These are phyloP conservation scores for Phytopythium oedochilum DNA, from an alignment of 352 stramenopile species.

Conservation along the genomic window DNA sequence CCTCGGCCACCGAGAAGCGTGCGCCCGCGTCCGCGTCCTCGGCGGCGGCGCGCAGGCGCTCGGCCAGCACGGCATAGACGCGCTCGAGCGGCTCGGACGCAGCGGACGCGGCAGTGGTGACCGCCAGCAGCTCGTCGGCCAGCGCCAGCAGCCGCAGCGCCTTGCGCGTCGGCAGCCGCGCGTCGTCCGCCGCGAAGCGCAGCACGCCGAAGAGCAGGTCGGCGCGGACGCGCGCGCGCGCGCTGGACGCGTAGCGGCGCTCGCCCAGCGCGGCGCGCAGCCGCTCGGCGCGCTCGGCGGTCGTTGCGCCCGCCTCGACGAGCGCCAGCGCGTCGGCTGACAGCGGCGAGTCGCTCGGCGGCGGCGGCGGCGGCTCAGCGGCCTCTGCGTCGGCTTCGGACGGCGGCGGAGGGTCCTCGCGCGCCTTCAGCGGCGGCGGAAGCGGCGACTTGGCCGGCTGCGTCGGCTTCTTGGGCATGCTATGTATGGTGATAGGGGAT, in stretches of 20 bases:
- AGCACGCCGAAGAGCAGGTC: constrained; percentile 68
- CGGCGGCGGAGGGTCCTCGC: background rate
- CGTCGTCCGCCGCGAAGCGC: constrained; percentile 55
- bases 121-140: constrained; percentile 1
- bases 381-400: background rate
- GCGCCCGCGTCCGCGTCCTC: background rate
- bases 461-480: background rate
- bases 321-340: constrained; percentile 27
- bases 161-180: constrained; percentile 1
- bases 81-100: constrained; percentile 13
- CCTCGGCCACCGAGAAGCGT: constrained; percentile 30
- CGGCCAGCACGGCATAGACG: constrained; percentile 36
- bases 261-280: constrained; percentile 41
- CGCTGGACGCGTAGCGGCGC: constrained; percentile 43
- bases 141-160: constrained; percentile 41
- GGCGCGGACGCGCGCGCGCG: constrained; percentile 40
- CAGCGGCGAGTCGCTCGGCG: constrained; percentile 13
- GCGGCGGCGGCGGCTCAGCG: constrained; percentile 4
- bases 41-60: constrained; percentile 18
- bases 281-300: constrained; percentile 19
- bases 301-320: constrained; percentile 15
- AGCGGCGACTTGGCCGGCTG: too few relatives aligned
- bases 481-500: too few relatives aligned
- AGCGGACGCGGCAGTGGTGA: constrained; percentile 1
- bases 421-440: background rate